Conservation (phyloP, 1,284 basidiomycete species). For the Boletellus deceptivus region DNA sequence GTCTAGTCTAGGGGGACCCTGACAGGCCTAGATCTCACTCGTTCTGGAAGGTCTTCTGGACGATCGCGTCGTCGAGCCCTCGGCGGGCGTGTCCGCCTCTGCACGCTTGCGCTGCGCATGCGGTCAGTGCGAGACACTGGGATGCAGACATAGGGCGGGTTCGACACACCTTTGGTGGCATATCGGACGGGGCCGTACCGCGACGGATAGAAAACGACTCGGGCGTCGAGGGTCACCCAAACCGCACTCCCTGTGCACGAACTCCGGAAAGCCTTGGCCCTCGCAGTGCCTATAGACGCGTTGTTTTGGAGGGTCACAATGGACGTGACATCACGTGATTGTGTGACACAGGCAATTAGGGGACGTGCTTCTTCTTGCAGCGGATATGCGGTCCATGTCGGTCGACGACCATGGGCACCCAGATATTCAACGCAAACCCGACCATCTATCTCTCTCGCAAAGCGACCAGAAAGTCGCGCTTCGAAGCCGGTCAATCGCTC, state of each 20-base stretch:
- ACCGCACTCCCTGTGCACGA: conserved; percentile 3
- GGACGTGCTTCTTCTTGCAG: no score
- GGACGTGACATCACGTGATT: conserved; percentile 19
- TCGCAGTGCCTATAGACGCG: conserved; percentile 23
- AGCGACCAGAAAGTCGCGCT: conserved; percentile 35
- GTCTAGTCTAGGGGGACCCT: neutral
- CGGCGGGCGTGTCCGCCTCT: conserved; percentile 23
- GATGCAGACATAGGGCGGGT: neutral
- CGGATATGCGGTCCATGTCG: neutral
- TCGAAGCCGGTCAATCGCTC: conserved; percentile 40
- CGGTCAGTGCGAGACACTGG: neutral
- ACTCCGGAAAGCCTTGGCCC: conserved; percentile 7
- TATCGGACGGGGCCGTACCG: conserved; percentile 1
- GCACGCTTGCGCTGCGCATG: conserved; percentile 41
- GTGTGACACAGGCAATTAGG: conserved; percentile 16
- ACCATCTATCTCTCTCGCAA: conserved; percentile 51
- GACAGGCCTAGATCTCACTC: conserved; percentile 11
- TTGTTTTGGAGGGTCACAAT: conserved; percentile 16
- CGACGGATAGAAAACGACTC: neutral
- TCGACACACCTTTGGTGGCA: conserved; percentile 44
- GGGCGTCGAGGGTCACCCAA: neutral
- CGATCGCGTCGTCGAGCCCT: conserved; percentile 38
- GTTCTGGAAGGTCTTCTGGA: conserved; percentile 49
- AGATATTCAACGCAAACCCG: conserved; percentile 67
- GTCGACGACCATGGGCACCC: conserved; percentile 39